These are phyloP conservation scores for Sphaerulina musiva DNA, from an alignment of 2,329 filamentous ascomycete species.

Conservation along the genomic window DNA sequence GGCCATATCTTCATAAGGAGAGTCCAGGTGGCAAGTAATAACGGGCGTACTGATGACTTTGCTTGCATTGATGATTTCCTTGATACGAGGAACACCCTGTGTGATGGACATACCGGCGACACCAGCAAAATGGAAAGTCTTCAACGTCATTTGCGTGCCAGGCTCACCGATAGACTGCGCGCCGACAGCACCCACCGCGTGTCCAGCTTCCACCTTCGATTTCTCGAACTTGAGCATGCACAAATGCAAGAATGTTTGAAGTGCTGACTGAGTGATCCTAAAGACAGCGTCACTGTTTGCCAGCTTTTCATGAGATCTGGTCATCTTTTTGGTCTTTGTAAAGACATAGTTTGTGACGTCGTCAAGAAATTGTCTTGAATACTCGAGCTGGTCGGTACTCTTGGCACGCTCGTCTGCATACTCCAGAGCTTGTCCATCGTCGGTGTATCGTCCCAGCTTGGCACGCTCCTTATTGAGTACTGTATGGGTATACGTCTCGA, in stretches of 20 bases:
- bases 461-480: conserved; percentile 62
- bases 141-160: conserved; percentile 97
- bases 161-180: conserved; percentile 98
- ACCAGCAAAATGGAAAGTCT: conserved; percentile 99
- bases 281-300: conserved; percentile 55
- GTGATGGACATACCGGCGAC: conserved; percentile 99
- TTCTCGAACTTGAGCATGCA: conserved; percentile 87
- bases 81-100: conserved; percentile 98
- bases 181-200: conserved; percentile 91
- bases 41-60: conserved; percentile 90
- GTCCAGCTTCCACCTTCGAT: conserved; percentile 86
- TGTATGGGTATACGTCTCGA: conserved; percentile 60
- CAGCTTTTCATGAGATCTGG: conserved; percentile 24
- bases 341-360: conserved; percentile 67
- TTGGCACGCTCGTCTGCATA: conserved; percentile 67
- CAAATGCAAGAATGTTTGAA: conserved; percentile 68
- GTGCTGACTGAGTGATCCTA: conserved; percentile 66
- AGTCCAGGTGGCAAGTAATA: conserved; percentile 78
- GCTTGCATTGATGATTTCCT: conserved; percentile 99
- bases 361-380: conserved; percentile 72
- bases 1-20: conserved; percentile 65
- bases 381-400: conserved; percentile 59
- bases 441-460: conserved; percentile 45
- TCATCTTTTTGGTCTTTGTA: conserved; percentile 27
- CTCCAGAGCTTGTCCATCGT: conserved; percentile 42